Evolutionary conservation across 108 stramenopile genomes (phyloP).

Genomic region (Discostella pseudostelligera): DNA sequence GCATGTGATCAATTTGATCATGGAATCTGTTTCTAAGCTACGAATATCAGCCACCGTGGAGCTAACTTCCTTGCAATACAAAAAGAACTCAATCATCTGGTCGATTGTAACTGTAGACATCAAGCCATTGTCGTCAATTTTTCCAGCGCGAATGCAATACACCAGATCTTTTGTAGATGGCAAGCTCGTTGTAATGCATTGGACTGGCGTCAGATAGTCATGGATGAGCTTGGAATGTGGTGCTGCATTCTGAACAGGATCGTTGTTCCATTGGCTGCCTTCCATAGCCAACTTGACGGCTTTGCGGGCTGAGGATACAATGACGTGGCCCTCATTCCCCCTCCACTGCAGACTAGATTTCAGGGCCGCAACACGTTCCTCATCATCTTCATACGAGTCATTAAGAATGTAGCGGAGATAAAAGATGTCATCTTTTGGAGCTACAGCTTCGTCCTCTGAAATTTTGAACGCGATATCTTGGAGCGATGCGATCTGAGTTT

Average conservation of each 20-base stretch:
- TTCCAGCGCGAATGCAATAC: constrained; percentile 82
- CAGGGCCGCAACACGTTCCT: constrained; percentile 25
- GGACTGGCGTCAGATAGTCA: constrained; percentile 49
- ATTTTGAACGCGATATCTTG: constrained; percentile 30
- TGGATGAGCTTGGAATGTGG: constrained; percentile 52
- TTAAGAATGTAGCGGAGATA: constrained; percentile 69
- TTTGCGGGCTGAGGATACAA: constrained; percentile 53
- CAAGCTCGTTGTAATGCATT: constrained; percentile 54
- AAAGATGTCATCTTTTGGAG: constrained; percentile 51
- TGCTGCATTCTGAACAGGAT: constrained; percentile 56
- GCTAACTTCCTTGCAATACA: constrained; percentile 83
- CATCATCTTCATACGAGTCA: constrained; percentile 36
- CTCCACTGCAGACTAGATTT: constrained; percentile 62
- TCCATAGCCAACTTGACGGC: constrained; percentile 48
- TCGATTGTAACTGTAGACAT: constrained; percentile 62
- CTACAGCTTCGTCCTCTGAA: constrained; percentile 14
- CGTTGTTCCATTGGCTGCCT: constrained; percentile 68
- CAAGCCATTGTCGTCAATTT: constrained; percentile 71
- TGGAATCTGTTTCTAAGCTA: constrained; percentile 47
- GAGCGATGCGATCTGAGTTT: constrained; percentile 24
- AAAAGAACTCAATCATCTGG: constrained; percentile 71
- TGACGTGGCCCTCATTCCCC: constrained; percentile 43
- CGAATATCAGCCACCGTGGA: constrained; percentile 61
- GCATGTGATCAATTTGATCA: constrained; percentile 61
- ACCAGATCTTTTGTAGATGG: constrained; percentile 58